phyloP scores from a whole-genome alignment of 345 rosid genomes.

The Aquilaria malaccensis region DNA sequence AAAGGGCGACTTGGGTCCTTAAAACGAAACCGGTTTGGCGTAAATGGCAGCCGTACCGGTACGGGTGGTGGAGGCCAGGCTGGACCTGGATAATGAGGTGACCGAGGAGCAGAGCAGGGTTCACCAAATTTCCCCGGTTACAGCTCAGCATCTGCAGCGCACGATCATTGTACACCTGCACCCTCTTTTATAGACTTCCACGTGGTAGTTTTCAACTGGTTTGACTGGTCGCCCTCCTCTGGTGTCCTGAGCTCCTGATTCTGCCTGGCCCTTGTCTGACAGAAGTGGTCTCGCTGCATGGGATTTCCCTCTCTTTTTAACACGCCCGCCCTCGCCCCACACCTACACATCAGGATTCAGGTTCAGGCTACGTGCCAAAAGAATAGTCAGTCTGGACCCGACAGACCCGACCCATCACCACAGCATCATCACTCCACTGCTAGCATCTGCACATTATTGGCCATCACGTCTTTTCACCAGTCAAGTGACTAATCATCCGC shows the following conservation, averaged over 20 bases:
- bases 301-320: neutral
- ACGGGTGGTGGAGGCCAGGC: constrained; percentile 18
- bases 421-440: neutral
- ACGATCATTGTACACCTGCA: constrained; percentile 20
- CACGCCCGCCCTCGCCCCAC: neutral
- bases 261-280: constrained; percentile 4
- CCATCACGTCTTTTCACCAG: too few species aligned
- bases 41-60: neutral
- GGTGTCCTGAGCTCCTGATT: constrained; percentile 9
- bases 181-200: neutral
- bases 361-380: too few species aligned
- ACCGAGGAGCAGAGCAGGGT: constrained; percentile 20
- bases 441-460: too few species aligned
- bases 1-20: neutral
- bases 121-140: constrained; percentile 13
- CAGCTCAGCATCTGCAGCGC: constrained; percentile 11
- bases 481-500: too few species aligned
- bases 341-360: too few species aligned
- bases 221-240: neutral
- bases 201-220: constrained; percentile 7
- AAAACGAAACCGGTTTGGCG: neutral
- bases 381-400: too few species aligned
- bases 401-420: neutral
- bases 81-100: constrained; percentile 14
- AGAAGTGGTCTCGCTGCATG: neutral